Evolutionary conservation across 2,329 filamentous ascomycete genomes (phyloP).

Genomic region (Clonostachys solani): DNA sequence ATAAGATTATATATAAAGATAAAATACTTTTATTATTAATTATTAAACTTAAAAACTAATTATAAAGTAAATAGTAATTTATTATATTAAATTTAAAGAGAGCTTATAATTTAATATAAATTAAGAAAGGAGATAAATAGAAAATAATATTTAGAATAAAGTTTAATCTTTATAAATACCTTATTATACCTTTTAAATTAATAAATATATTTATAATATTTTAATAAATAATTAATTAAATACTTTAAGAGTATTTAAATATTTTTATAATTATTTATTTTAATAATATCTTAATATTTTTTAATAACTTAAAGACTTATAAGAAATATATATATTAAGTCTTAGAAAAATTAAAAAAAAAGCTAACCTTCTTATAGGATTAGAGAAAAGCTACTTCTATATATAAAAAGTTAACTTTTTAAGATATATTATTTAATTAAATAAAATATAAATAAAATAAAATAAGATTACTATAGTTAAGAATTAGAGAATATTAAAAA

Average conservation of each 20-base stretch:
- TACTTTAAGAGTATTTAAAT: not conserved
- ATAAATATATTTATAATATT: slow-evolving; percentile 6
- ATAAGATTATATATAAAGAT: slow-evolving; percentile 18
- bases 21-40: slow-evolving; percentile 13
- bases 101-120: slow-evolving; percentile 22
- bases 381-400: not conserved
- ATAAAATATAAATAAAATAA: not conserved
- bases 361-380: no score
- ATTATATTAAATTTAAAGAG: slow-evolving; percentile 9
- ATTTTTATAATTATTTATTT: not conserved
- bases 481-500: not conserved
- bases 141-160: slow-evolving; percentile 23
- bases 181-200: slow-evolving; percentile 20
- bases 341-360: not conserved
- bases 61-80: slow-evolving; percentile 8
- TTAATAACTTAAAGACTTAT: not conserved
- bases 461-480: not conserved
- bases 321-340: not conserved
- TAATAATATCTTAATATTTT: not conserved
- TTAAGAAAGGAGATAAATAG: slow-evolving; percentile 18
- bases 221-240: not conserved
- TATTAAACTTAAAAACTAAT: slow-evolving; percentile 11
- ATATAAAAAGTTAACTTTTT: not conserved
- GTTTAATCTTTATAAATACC: slow-evolving; percentile 24
- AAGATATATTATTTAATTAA: not conserved